These are phyloP conservation scores for Bothriochloa decipiens DNA, from an alignment of 176 grass and related monocot genomes.

Conservation along the genomic window DNA sequence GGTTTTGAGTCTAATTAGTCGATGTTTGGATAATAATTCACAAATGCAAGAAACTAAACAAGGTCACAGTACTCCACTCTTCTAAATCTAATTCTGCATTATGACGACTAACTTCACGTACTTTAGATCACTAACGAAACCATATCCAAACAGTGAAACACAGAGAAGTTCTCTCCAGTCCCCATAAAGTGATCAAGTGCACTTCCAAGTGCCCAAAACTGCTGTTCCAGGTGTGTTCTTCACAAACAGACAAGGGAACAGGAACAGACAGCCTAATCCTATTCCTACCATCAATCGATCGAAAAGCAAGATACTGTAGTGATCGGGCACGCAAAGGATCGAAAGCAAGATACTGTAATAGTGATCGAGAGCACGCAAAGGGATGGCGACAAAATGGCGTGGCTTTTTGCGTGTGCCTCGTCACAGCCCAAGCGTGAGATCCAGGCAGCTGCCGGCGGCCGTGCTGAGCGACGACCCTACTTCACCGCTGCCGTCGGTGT, in stretches of 20 bases:
- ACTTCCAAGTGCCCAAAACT: neutral
- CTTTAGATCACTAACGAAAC: neutral
- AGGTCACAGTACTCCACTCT: neutral
- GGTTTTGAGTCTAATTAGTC: too few species aligned
- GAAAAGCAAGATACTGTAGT: neutral
- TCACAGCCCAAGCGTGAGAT: constrained; percentile 18
- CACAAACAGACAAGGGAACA: neutral
- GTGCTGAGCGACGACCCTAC: neutral
- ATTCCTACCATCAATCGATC: neutral
- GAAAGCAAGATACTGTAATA: neutral
- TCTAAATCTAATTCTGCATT: neutral
- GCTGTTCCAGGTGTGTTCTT: neutral
- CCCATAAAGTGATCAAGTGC: neutral
- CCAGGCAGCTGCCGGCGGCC: neutral
- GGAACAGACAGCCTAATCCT: neutral
- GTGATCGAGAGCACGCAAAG: neutral
- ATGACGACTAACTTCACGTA: neutral
- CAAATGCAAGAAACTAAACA: too few species aligned
- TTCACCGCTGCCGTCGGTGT: neutral
- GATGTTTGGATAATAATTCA: neutral
- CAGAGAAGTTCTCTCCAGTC: neutral
- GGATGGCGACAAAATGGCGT: neutral
- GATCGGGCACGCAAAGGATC: neutral
- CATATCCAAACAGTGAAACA: neutral
- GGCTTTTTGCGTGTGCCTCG: neutral